Conservation (phyloP, 2,329 filamentous ascomycete species). For the Claviceps cyperi region DNA sequence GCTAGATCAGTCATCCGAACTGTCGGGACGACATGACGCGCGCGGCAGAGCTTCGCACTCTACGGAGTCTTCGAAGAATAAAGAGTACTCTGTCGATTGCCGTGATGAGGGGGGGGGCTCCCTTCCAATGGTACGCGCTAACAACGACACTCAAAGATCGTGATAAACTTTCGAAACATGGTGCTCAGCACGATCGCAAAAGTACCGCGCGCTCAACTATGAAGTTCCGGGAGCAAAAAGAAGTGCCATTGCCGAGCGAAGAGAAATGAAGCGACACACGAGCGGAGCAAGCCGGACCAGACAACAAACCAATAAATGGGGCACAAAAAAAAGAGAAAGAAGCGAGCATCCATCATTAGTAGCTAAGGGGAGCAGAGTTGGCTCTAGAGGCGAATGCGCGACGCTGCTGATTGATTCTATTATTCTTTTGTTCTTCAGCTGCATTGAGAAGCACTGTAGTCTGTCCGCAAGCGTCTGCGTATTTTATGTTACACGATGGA, state of each 20-base stretch:
- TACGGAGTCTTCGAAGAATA: neutral
- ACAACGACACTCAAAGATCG: neutral
- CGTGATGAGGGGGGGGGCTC: neutral
- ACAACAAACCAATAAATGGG: neutral
- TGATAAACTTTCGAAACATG: neutral
- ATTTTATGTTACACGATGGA: neutral
- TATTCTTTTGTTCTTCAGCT: neutral
- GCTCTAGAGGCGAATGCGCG: neutral
- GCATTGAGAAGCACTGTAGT: neutral
- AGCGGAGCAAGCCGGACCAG: conserved; percentile 1
- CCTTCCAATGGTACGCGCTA: neutral
- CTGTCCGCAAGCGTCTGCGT: neutral
- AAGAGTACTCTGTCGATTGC: neutral
- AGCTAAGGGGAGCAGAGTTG: neutral
- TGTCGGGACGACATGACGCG: conserved; percentile 5
- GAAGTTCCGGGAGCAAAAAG: neutral
- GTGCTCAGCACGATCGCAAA: neutral
- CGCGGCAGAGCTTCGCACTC: neutral
- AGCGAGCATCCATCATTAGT: neutral
- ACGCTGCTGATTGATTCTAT: neutral
- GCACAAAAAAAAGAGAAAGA: neutral
- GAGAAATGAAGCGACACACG: conserved; percentile 1
- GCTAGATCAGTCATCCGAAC: conserved; percentile 4
- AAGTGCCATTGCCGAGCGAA: neutral
- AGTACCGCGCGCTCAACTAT: neutral